Conservation (phyloP, 2,329 filamentous ascomycete genomes). For the Aspergillus fumigatiaffinis region DNA sequence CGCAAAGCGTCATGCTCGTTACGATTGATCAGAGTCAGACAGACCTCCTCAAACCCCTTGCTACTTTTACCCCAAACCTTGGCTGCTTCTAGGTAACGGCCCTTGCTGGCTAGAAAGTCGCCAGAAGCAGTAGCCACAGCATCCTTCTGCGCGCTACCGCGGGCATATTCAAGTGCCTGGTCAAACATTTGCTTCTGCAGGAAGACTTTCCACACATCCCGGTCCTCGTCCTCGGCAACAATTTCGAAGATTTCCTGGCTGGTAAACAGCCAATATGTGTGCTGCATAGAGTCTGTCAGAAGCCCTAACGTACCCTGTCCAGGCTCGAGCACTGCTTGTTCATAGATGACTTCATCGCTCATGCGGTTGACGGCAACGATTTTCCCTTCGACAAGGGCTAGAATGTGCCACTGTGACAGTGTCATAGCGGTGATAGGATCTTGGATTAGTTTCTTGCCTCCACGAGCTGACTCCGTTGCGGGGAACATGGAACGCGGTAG, state of each 20-base stretch:
- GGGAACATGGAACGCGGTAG: slow-evolving; percentile 71
- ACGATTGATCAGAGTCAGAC: slow-evolving; percentile 83
- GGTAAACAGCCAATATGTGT: slow-evolving; percentile 96
- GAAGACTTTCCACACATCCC: slow-evolving; percentile 94
- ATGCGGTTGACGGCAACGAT: slow-evolving; percentile 83
- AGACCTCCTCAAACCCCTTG: slow-evolving; percentile 95
- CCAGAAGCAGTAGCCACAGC: slow-evolving; percentile 88
- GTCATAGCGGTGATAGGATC: slow-evolving; percentile 76
- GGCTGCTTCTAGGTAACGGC: slow-evolving; percentile 80
- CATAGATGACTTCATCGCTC: slow-evolving; percentile 79
- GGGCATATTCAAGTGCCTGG: slow-evolving; percentile 78
- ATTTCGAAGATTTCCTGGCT: slow-evolving; percentile 89
- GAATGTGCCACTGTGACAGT: slow-evolving; percentile 88
- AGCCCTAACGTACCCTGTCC: slow-evolving; percentile 79
- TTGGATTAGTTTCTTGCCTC: slow-evolving; percentile 60
- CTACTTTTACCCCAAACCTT: slow-evolving; percentile 90
- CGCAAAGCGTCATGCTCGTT: slow-evolving; percentile 85
- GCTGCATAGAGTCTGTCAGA: slow-evolving; percentile 86
- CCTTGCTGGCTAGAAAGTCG: slow-evolving; percentile 78
- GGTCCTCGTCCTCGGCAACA: slow-evolving; percentile 80
- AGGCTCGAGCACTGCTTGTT: slow-evolving; percentile 77
- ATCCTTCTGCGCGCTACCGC: slow-evolving; percentile 76
- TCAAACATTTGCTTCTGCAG: slow-evolving; percentile 84
- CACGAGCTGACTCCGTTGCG: slow-evolving; percentile 60
- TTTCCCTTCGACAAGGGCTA: slow-evolving; percentile 76